Conservation (phyloP, 2,329 filamentous ascomycete species). For the Fulvia fulva region DNA sequence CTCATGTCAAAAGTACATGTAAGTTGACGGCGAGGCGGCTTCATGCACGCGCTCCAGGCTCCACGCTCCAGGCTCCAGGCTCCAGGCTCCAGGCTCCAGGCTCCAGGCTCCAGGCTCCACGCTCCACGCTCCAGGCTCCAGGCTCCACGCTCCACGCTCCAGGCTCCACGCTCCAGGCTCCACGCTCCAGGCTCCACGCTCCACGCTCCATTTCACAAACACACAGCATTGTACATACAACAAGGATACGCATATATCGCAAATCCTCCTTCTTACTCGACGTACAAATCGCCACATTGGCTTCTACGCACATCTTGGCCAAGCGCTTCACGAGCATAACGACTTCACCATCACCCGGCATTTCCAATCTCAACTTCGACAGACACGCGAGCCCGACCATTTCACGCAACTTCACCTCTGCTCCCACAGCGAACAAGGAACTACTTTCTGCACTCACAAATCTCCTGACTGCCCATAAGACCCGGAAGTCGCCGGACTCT, state of each 20-base stretch:
- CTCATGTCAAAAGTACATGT: neutral
- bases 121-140: too few relatives aligned
- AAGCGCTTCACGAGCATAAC: conserved; percentile 20
- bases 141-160: too few relatives aligned
- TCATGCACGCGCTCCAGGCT: too few relatives aligned
- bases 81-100: too few relatives aligned
- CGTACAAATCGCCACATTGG: conserved; percentile 14
- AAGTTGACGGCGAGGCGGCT: too few relatives aligned
- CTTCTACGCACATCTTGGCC: conserved; percentile 7
- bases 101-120: too few relatives aligned
- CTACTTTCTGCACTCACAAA: conserved; percentile 1
- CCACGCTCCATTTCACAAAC: neutral
- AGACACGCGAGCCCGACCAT: neutral
- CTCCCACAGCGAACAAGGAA: neutral
- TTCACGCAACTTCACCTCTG: conserved; percentile 1
- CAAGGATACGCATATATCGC: neutral
- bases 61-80: too few relatives aligned
- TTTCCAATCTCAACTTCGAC: neutral
- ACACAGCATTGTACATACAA: neutral
- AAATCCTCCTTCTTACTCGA: neutral
- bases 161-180: too few relatives aligned
- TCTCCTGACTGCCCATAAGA: conserved; percentile 11
- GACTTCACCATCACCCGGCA: conserved; percentile 12
- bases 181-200: neutral
- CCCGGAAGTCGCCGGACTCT: too few relatives aligned